Conservation (phyloP, 2,329 filamentous ascomycete genomes). For the Truncatella angustata region DNA sequence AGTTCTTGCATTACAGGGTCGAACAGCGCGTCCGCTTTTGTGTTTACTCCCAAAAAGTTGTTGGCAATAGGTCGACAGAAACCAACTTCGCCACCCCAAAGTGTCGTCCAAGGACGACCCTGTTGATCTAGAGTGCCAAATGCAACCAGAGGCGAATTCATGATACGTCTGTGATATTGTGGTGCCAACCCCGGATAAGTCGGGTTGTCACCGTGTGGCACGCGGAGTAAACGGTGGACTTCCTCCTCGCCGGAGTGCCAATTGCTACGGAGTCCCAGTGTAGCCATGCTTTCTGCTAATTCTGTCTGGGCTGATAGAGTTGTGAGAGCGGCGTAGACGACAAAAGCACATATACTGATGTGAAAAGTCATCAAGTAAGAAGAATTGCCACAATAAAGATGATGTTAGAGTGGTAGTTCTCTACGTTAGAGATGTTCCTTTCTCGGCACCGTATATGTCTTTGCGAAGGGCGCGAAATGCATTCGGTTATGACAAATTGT, state of each 20-base stretch:
- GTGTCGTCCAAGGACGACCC: slow-evolving; percentile 69
- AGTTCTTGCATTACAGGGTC: slow-evolving; percentile 72
- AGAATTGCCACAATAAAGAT: too few relatives aligned
- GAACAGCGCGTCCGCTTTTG: slow-evolving; percentile 55
- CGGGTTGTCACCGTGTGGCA: slow-evolving; percentile 62
- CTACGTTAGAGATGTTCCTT: too few relatives aligned
- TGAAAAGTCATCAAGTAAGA: too few relatives aligned
- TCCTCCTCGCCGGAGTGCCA: slow-evolving; percentile 67
- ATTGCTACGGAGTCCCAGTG: neutral
- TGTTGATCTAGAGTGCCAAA: slow-evolving; percentile 68
- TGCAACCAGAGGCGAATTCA: slow-evolving; percentile 65
- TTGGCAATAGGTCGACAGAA: slow-evolving; percentile 64
- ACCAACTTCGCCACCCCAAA: slow-evolving; percentile 73
- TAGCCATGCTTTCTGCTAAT: slow-evolving; percentile 1
- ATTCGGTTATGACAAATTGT: neutral
- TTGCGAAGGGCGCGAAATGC: too few relatives aligned
- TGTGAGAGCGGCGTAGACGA: too few relatives aligned
- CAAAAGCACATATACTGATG: neutral
- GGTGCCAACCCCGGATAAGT: slow-evolving; percentile 62
- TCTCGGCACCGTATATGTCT: too few relatives aligned
- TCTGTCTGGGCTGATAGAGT: neutral
- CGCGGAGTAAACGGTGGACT: slow-evolving; percentile 61
- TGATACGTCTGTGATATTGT: slow-evolving; percentile 59
- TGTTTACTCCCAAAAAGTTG: slow-evolving; percentile 62
- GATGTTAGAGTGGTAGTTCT: too few relatives aligned